Base-by-base conservation (phyloP, 208 protist genomes). In the Endotrypanum monterogeii region DNA sequence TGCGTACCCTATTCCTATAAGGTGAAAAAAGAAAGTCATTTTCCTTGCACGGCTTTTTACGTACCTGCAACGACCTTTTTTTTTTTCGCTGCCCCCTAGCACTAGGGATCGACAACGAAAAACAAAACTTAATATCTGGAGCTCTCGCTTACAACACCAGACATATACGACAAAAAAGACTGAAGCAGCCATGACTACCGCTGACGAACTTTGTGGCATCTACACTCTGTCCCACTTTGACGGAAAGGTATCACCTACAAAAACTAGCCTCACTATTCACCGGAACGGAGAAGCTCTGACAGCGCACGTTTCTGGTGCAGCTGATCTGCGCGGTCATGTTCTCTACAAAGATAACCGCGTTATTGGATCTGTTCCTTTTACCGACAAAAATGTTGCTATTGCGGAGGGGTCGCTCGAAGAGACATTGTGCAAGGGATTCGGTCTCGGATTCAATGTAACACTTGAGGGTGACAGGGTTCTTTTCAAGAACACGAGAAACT, bases 211-310 rank as follows among this genome's bases (percentile, higher is more conserved):
- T 71, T 92, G 81, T 56, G 89, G 87, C 23, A 63, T 55, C 1
- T 92, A 88, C 74, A 73, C 79, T 37, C 74, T 94, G 11, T 76
- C 79, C 30, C 83, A 89, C 37, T 88, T 85, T 58, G 80, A 91
- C 41, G 82, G 80, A 2, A 84, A 86, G 67, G 52, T 51, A 0
- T 54, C 78, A 12, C 65, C 74, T 16, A 65, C 70, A 16, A 67
- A 78, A 3, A 85, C 80, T 0, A 80, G 71, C 65, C 70, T 94
- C 57, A 75, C 67, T 6, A 74, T 92, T 44, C 70, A 79, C 67
- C 71, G 68, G 62, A 76, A 73, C 28, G 73, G 71, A 28, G 82
- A 88, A 20, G 52, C 50, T 5, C 20, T 92, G 39, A 76, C 78
- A 35, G 80, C 82, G 8, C 78, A 86, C 46, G 69, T 78, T 3